Evolutionary conservation across 345 rosid genomes (phyloP).

Genomic region (Arabidopsis suecica): DNA sequence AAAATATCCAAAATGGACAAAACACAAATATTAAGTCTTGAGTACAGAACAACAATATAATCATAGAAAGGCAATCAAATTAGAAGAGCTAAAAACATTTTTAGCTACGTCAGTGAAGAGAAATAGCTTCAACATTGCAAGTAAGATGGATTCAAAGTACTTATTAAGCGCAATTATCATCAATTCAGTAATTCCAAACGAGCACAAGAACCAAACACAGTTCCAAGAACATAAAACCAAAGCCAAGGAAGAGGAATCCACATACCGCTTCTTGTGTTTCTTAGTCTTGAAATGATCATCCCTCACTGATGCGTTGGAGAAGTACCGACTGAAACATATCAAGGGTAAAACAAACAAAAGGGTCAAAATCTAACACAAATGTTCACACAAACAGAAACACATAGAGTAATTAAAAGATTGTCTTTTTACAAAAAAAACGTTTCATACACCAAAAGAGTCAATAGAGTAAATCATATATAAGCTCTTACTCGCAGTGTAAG

Average conservation of each 20-base stretch:
- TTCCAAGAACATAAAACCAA: not conserved
- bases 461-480: no score
- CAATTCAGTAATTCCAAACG: no score
- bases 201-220: not conserved
- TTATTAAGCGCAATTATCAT: no score
- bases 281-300: constrained; percentile 92
- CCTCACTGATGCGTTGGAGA: constrained; percentile 62
- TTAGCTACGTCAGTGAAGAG: not conserved
- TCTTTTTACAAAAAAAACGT: not conserved
- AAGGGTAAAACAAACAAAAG: not conserved
- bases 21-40: no score
- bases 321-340: constrained; percentile 70
- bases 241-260: not conserved
- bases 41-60: not conserved
- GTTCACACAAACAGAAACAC: not conserved
- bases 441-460: not conserved
- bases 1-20: not conserved
- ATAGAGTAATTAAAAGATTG: not conserved
- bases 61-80: not conserved
- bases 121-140: not conserved
- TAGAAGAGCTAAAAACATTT: not conserved
- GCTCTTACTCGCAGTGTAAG: constrained; percentile 88
- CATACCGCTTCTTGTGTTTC: constrained; percentile 89
- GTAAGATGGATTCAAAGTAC: not conserved
- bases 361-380: not conserved